phyloP scores from a whole-genome alignment of 2,329 filamentous ascomycete genomes.

The Pseudopyrenochaeta lycopersici region DNA sequence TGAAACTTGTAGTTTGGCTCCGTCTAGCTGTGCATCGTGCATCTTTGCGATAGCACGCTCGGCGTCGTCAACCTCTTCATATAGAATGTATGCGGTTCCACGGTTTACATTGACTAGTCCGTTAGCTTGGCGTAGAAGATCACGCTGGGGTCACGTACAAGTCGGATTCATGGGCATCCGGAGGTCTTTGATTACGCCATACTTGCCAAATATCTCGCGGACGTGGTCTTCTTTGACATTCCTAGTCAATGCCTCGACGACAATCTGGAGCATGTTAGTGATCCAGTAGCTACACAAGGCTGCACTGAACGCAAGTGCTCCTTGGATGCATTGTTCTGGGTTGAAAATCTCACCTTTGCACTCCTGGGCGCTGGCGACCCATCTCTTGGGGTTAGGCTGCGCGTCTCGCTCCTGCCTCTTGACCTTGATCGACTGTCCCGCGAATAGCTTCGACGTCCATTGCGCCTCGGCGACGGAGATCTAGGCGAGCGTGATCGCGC shows the following conservation, averaged over 20 bases:
- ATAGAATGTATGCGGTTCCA: constrained; percentile 93
- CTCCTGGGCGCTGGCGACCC: constrained; percentile 46
- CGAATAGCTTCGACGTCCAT: constrained; percentile 47
- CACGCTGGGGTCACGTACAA: constrained; percentile 64
- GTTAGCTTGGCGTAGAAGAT: constrained; percentile 8
- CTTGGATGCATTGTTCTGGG: not conserved
- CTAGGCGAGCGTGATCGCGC: constrained; percentile 38
- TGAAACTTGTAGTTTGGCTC: constrained; percentile 82
- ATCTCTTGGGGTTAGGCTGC: constrained; percentile 46
- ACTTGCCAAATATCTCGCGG: constrained; percentile 89
- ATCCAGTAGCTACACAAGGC: not conserved
- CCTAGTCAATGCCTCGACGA: constrained; percentile 94
- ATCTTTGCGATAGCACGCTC: constrained; percentile 92
- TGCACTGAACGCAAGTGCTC: not conserved
- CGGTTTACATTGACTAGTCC: constrained; percentile 82
- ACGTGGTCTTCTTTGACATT: constrained; percentile 91
- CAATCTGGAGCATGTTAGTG: constrained; percentile 68
- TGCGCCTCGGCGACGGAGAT: constrained; percentile 42
- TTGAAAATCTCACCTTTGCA: constrained; percentile 43
- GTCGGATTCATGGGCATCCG: constrained; percentile 89
- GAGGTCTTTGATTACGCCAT: constrained; percentile 84
- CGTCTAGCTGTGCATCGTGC: constrained; percentile 96
- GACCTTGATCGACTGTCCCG: constrained; percentile 38
- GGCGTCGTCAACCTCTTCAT: constrained; percentile 77
- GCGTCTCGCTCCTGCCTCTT: constrained; percentile 45